These are phyloP conservation scores for Termitomyces sp. DNA, from an alignment of 768 basidiomycete species.

Conservation along the genomic window DNA sequence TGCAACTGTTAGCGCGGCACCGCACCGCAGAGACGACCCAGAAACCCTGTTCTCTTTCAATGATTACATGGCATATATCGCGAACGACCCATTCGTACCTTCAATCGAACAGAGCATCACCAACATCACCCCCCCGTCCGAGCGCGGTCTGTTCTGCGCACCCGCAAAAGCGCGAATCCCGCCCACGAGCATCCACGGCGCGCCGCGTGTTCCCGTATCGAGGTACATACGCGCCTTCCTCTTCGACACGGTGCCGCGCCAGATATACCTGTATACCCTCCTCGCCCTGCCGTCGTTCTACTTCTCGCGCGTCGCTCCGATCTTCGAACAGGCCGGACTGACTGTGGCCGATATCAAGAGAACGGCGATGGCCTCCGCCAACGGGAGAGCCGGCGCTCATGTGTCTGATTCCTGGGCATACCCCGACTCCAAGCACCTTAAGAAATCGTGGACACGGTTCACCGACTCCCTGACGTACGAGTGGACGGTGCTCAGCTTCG, in stretches of 20 bases:
- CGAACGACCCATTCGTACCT: background rate
- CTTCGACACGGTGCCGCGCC: background rate
- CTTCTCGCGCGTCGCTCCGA: slow-evolving; percentile 69
- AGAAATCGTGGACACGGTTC: slow-evolving; percentile 27
- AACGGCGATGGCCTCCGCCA: slow-evolving; percentile 28
- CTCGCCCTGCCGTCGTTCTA: slow-evolving; percentile 68
- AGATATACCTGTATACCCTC: slow-evolving; percentile 22
- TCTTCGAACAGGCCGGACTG: slow-evolving; percentile 72
- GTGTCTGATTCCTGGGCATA: background rate
- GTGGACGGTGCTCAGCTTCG: slow-evolving; percentile 15
- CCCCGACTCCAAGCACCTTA: slow-evolving; percentile 23
- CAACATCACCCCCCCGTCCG: background rate
- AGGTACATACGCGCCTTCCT: background rate
- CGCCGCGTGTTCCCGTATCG: too few species aligned
- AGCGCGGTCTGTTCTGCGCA: background rate
- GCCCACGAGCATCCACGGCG: too few species aligned
- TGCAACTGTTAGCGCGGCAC: background rate
- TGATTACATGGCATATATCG: background rate
- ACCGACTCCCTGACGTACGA: slow-evolving; percentile 16
- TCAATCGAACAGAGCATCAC: background rate
- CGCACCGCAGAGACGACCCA: background rate
- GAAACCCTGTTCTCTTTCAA: too few species aligned
- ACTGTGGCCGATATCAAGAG: slow-evolving; percentile 60
- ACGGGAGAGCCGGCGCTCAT: background rate
- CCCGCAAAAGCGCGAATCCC: too few species aligned